A percentile compares a stretch with the other conserved stretches of the same genome.
These are phyloP conservation scores for Ogataea sp. DNA, from an alignment of 805 yeast genomes.

Conservation along the genomic window DNA sequence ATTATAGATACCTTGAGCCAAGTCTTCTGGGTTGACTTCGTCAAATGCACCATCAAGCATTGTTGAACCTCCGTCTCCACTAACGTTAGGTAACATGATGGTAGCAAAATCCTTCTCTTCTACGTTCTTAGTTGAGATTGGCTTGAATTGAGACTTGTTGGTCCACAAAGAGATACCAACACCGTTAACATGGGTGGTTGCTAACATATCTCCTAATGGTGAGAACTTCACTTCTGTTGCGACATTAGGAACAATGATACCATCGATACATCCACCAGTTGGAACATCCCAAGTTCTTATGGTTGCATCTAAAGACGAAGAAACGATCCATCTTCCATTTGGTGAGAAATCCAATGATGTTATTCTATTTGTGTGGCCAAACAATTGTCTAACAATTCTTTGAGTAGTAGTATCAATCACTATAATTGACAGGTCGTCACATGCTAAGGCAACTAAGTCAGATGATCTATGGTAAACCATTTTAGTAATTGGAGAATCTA, in stretches of 20 bases:
- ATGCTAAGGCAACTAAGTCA: conserved; percentile 74
- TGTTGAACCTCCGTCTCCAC: conserved; percentile 70
- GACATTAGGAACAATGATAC: conserved; percentile 68
- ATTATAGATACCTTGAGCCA: conserved; percentile 28
- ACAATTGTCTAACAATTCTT: conserved; percentile 74
- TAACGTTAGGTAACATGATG: conserved; percentile 60
- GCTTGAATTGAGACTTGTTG: conserved; percentile 74
- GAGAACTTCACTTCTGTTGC: conserved; percentile 77
- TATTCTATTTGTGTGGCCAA: conserved; percentile 85
- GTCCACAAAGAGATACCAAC: conserved; percentile 93
- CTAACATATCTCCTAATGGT: conserved; percentile 82
- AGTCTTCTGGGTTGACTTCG: conserved; percentile 20
- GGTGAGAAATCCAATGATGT: conserved; percentile 87
- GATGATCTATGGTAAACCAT: conserved; percentile 76
- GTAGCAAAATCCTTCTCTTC: conserved; percentile 66
- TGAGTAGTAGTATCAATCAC: conserved; percentile 78
- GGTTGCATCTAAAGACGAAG: conserved; percentile 77
- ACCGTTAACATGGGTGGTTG: conserved; percentile 86
- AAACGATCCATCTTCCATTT: conserved; percentile 91
- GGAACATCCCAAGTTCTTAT: conserved; percentile 97
- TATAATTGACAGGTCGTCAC: conserved; percentile 80
- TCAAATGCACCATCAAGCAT: conserved; percentile 75
- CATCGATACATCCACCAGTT: conserved; percentile 94
- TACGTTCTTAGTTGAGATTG: conserved; percentile 66
- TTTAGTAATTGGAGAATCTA: conserved; percentile 71